Percentiles rank a stretch among this genome's conserved stretches.
Evolutionary conservation across 345 rosid genomes (phyloP).

Genomic region (Tarenaya hassleriana): DNA sequence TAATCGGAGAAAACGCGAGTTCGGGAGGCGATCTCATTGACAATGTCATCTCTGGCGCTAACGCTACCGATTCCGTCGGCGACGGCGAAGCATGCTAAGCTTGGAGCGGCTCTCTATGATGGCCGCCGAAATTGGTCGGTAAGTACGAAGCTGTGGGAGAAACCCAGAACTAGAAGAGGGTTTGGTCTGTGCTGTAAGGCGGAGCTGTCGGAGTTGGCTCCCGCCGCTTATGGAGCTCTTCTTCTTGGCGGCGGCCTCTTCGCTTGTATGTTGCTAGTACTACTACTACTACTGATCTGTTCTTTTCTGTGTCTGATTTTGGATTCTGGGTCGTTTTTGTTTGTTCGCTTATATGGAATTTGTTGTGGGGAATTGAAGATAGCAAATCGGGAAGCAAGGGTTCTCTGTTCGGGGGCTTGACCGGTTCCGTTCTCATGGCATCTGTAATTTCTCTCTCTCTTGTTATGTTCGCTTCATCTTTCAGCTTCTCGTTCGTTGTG

Average conservation of each 20-base stretch:
- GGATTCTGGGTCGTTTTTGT: neutral
- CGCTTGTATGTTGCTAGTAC: slow-evolving; percentile 70
- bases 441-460: slow-evolving; percentile 37
- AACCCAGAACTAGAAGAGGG: slow-evolving; percentile 17
- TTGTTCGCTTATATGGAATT: neutral
- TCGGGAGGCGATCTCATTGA: neutral
- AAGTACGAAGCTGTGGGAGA: slow-evolving; percentile 14
- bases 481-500: neutral
- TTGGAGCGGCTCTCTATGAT: slow-evolving; percentile 8
- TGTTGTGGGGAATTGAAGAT: slow-evolving; percentile 30
- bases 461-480: slow-evolving; percentile 3
- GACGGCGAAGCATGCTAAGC: slow-evolving; percentile 20
- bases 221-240: slow-evolving; percentile 53
- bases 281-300: neutral
- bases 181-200: slow-evolving; percentile 39
- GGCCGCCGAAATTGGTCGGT: slow-evolving; percentile 20
- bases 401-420: slow-evolving; percentile 70
- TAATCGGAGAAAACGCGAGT: no score
- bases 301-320: neutral
- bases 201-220: slow-evolving; percentile 56
- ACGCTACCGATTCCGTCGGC: slow-evolving; percentile 15
- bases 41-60: slow-evolving; percentile 24
- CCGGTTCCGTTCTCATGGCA: slow-evolving; percentile 69
- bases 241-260: slow-evolving; percentile 74
- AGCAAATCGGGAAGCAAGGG: slow-evolving; percentile 67